Conservation (phyloP, 2,329 filamentous ascomycete genomes). For the Xylaria sp. region DNA sequence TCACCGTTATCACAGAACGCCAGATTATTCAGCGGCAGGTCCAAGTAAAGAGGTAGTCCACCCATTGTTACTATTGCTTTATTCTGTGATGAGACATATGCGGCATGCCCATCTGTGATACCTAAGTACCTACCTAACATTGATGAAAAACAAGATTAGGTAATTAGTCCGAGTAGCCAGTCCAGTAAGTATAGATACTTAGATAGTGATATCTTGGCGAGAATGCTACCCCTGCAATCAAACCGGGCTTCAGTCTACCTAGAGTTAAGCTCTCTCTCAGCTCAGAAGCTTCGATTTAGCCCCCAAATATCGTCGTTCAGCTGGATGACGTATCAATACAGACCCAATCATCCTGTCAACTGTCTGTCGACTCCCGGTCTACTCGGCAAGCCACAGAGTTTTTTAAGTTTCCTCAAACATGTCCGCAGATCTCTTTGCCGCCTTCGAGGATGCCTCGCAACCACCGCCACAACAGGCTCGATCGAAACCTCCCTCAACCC, state of each 20-base stretch:
- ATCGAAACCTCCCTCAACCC: conserved; percentile 24
- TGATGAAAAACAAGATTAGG: not conserved
- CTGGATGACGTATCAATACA: conserved; percentile 1
- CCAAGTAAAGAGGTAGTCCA: not conserved
- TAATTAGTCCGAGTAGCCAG: not conserved
- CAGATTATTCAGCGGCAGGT: no score
- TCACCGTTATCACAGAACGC: not conserved
- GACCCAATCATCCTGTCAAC: not conserved
- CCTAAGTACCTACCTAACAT: no score
- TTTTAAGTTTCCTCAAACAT: conserved; percentile 52
- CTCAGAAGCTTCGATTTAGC: conserved; percentile 11
- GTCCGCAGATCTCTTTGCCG: conserved; percentile 74
- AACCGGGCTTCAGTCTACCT: not conserved
- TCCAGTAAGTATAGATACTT: not conserved
- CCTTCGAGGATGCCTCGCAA: conserved; percentile 63
- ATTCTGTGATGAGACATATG: not conserved
- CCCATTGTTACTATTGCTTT: not conserved
- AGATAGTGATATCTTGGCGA: no score
- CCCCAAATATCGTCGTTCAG: conserved; percentile 5
- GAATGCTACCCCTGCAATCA: not conserved
- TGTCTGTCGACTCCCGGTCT: not conserved
- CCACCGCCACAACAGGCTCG: conserved; percentile 38
- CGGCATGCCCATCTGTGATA: not conserved
- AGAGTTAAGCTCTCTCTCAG: not conserved
- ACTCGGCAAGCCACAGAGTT: not conserved